Base-by-base conservation (phyloP, 495 filamentous ascomycete species). In the Hypoxylon fragiforme region DNA sequence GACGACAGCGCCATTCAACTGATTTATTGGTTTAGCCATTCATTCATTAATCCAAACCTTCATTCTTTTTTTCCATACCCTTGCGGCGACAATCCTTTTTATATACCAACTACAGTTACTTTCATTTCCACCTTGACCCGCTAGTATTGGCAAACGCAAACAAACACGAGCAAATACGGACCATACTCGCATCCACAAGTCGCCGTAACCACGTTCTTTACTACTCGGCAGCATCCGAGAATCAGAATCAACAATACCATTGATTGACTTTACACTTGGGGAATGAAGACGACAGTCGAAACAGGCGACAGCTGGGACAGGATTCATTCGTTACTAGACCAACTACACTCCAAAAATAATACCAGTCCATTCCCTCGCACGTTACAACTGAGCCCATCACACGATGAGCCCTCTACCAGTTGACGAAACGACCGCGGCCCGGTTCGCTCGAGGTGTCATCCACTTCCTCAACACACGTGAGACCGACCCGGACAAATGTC, bases 331-430 rank as follows among this genome's bases (percentile, higher is more conserved):
- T 26, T 20, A 34, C 9, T 36, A 18, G 26, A 32, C 28, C 42
- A 15, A 41, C 35, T 19, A 20, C 35, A 14, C 15, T 4, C 15
- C 7, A n/a, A 7, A 39, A 24, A 4, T 7, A 1, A 5, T 14
- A 43, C 16, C 30, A 22, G n/a, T 34, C 53, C n/a, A 38, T 26
- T 22, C 14, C 31, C 16, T 39, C 9, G 22, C n/a, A 19, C 32
- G 2, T 4, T 32, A 28, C 39, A 28, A 4, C 24, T 28, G 4
- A 28, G 9, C 24, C 4, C 9, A 28, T 28, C 7, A 37, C 50
- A 41, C 47, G 18, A 61, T 61, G 57, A 55, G 50, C 21, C 57
- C 57, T 19, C 36, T 55, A 14, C 51, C 51, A 42, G 51, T 22
- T 42, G 46, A 64, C 40, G 35, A 34, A 13, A 14, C 45, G 31